phyloP scores from a whole-genome alignment of 306 rosid genomes.

The Cicer bijugum region DNA sequence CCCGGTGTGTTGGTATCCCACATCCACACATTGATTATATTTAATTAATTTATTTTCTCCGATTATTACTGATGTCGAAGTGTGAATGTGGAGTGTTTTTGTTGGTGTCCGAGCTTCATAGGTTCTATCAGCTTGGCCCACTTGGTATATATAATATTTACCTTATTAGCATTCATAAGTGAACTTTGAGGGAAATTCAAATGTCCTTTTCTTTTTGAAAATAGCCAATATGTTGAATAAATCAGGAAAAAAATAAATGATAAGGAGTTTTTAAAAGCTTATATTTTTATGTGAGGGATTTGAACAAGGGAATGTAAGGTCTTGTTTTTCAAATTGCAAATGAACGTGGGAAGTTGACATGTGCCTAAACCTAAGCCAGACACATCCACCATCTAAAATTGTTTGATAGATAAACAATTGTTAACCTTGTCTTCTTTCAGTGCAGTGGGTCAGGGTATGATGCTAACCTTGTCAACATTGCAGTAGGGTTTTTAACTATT shows the following conservation, averaged over 20 bases:
- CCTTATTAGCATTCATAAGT: not conserved
- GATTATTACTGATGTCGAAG: too few species aligned
- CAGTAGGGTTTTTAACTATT: not conserved
- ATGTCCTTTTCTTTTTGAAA: slow-evolving; percentile 36
- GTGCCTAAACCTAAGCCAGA: slow-evolving; percentile 6
- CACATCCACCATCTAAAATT: slow-evolving; percentile 21
- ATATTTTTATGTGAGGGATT: slow-evolving; percentile 5
- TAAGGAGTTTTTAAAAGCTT: slow-evolving; percentile 32
- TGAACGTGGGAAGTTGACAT: slow-evolving; percentile 31
- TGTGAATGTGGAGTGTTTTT: too few species aligned
- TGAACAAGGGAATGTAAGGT: slow-evolving; percentile 22
- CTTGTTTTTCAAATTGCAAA: slow-evolving; percentile 35
- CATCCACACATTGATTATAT: too few species aligned
- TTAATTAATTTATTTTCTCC: too few species aligned
- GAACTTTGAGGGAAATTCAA: slow-evolving; percentile 26
- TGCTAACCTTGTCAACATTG: slow-evolving; percentile 22
- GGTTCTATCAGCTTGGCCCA: slow-evolving; percentile 22
- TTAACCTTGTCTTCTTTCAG: not conserved
- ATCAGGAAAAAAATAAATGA: slow-evolving; percentile 28
- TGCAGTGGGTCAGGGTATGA: slow-evolving; percentile 31
- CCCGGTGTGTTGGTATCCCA: too few species aligned
- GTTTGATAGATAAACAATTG: not conserved
- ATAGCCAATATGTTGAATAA: slow-evolving; percentile 24
- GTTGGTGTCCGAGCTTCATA: too few species aligned
- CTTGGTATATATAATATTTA: slow-evolving; percentile 2